These are phyloP conservation scores for Diaporthe sp. DNA, from an alignment of 2,329 filamentous ascomycete genomes.

Conservation along the genomic window DNA sequence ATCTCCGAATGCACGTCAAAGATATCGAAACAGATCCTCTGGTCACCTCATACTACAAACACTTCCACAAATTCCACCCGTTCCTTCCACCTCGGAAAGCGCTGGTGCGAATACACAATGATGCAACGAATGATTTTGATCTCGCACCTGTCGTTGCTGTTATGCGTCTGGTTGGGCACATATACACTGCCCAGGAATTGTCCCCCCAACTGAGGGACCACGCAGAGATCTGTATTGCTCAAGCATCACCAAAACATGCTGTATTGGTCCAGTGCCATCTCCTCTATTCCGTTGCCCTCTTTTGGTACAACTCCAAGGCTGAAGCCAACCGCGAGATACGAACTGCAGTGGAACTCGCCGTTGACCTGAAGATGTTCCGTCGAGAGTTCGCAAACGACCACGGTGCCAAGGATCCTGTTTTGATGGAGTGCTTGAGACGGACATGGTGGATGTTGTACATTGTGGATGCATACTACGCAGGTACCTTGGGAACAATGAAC, in stretches of 20 bases:
- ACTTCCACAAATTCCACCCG: slow-evolving; percentile 7
- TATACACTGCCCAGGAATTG: background rate
- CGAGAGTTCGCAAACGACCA: background rate
- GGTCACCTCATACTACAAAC: background rate
- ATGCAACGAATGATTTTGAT: background rate
- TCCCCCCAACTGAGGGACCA: background rate
- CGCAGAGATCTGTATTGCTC: background rate
- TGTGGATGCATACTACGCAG: background rate
- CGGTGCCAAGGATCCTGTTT: background rate
- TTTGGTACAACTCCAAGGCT: background rate
- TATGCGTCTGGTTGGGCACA: background rate
- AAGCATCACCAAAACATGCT: background rate
- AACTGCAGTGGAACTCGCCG: background rate
- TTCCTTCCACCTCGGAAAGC: background rate
- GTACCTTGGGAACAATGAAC: slow-evolving; percentile 14
- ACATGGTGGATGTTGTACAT: slow-evolving; percentile 9
- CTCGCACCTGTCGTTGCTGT: background rate
- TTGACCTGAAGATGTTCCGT: slow-evolving; percentile 3
- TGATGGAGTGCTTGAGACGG: background rate
- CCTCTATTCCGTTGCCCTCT: background rate
- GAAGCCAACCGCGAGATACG: slow-evolving; percentile 2
- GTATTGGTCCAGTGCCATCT: background rate
- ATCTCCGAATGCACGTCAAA: background rate
- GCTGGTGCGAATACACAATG: background rate
- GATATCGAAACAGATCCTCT: background rate